Conservation (phyloP, 352 stramenopile genomes). For the Salisapilia sapeloensis region DNA sequence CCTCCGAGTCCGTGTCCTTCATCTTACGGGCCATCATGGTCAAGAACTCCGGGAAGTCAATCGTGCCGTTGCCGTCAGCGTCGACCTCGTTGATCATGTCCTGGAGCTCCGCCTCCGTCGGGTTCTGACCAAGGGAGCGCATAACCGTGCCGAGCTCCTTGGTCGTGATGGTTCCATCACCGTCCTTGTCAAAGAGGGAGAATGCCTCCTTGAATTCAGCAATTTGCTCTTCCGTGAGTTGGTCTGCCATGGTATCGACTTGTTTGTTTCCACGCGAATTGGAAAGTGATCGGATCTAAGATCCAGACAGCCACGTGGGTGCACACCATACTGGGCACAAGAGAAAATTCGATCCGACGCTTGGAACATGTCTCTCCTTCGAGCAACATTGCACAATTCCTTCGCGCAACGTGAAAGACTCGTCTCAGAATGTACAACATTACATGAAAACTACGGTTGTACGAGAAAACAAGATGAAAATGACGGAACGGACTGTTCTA, state of each 20-base stretch:
- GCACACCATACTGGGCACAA: no score
- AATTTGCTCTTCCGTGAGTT: slow-evolving; percentile 93
- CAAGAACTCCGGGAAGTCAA: slow-evolving; percentile 99
- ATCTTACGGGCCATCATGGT: slow-evolving; percentile 99
- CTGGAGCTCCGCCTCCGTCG: slow-evolving; percentile 93
- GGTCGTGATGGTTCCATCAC: slow-evolving; percentile 97
- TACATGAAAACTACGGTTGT: no score
- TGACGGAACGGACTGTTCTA: no score
- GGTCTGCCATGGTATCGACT: slow-evolving; percentile 60
- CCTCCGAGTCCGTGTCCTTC: slow-evolving; percentile 97
- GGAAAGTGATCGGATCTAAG: slow-evolving; percentile 46
- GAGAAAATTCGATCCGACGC: no score
- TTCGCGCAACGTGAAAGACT: no score
- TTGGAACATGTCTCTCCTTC: no score
- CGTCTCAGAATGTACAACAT: no score
- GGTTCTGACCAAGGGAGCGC: slow-evolving; percentile 96
- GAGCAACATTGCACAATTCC: no score
- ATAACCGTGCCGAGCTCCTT: slow-evolving; percentile 99
- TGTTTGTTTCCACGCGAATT: slow-evolving; percentile 32
- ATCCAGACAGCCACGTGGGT: no score
- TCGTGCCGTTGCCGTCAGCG: slow-evolving; percentile 98
- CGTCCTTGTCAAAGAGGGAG: slow-evolving; percentile 99
- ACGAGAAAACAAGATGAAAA: no score
- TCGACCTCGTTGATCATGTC: slow-evolving; percentile 99
- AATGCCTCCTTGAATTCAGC: slow-evolving; percentile 99